Evolutionary conservation across 2,329 filamentous ascomycete species (phyloP).

Genomic region (Phaeosphaeria sp.): DNA sequence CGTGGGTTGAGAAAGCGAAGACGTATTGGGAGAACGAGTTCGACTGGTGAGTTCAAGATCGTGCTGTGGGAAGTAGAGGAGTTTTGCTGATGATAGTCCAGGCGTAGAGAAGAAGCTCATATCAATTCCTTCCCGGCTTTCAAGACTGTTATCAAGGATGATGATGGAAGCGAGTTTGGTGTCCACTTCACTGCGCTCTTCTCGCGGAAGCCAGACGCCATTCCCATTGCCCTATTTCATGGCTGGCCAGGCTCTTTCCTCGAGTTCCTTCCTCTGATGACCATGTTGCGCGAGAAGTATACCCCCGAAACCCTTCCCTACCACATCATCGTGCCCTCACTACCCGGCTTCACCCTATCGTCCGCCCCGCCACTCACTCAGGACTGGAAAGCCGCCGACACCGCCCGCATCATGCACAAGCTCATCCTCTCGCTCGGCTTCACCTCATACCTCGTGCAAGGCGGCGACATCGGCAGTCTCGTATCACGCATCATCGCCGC

Average conservation of each 20-base stretch:
- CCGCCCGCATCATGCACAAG: neutral
- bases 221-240: constrained; percentile 61
- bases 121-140: constrained; percentile 62
- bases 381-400: neutral
- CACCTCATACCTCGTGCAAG: constrained; percentile 60
- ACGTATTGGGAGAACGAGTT: constrained; percentile 41
- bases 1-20: constrained; percentile 41
- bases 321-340: neutral
- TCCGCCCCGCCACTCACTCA: constrained; percentile 45
- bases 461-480: constrained; percentile 63
- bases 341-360: neutral
- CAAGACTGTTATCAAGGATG: constrained; percentile 52
- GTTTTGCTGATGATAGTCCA: constrained; percentile 4
- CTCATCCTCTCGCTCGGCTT: constrained; percentile 58
- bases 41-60: constrained; percentile 43
- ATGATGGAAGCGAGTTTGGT: constrained; percentile 47
- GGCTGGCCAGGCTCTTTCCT: constrained; percentile 63
- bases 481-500: constrained; percentile 54
- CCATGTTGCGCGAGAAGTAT: constrained; percentile 57
- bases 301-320: constrained; percentile 42
- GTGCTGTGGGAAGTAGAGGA: too few relatives aligned
- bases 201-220: constrained; percentile 59
- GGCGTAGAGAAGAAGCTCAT: constrained; percentile 48
- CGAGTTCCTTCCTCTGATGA: constrained; percentile 63
- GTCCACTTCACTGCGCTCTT: constrained; percentile 64